Percentiles rank a stretch among this genome's conserved stretches.
phyloP scores from a whole-genome alignment of 257 asterid species.

The Lavandula angustifolia region DNA sequence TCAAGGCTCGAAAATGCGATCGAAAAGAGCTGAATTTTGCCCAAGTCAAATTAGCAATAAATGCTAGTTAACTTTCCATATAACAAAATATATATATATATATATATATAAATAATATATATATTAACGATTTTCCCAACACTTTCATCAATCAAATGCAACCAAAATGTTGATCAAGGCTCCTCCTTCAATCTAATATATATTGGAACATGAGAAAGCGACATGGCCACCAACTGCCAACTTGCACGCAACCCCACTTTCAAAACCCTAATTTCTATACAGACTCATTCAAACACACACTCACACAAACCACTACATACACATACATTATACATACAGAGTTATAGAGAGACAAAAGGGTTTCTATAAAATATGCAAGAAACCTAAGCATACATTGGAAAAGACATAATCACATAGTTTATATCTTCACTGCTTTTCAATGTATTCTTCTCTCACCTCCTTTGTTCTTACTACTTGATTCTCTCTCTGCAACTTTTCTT shows the following conservation, averaged over 20 bases:
- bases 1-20: no score
- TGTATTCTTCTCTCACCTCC: slow-evolving; percentile 29
- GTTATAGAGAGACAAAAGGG: slow-evolving; percentile 19
- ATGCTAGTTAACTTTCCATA: no score
- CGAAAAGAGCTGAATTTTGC: no score
- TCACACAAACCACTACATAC: slow-evolving; percentile 16
- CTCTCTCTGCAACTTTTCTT: slow-evolving; percentile 23
- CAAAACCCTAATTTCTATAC: slow-evolving; percentile 50
- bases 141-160: neutral
- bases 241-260: slow-evolving; percentile 56
- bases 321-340: slow-evolving; percentile 19
- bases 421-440: slow-evolving; percentile 22
- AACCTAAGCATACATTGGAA: slow-evolving; percentile 31
- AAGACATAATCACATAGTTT: slow-evolving; percentile 24
- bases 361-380: slow-evolving; percentile 32
- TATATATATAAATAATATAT: no score
- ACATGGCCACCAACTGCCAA: slow-evolving; percentile 50
- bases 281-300: neutral
- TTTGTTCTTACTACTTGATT: slow-evolving; percentile 34
- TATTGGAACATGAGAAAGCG: slow-evolving; percentile 47
- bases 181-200: slow-evolving; percentile 20
- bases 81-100: no score
- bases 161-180: slow-evolving; percentile 13
- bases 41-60: no score
- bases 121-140: no score